Evolutionary conservation across 2,329 filamentous ascomycete genomes (phyloP).

Genomic region (Beauveria bassiana): DNA sequence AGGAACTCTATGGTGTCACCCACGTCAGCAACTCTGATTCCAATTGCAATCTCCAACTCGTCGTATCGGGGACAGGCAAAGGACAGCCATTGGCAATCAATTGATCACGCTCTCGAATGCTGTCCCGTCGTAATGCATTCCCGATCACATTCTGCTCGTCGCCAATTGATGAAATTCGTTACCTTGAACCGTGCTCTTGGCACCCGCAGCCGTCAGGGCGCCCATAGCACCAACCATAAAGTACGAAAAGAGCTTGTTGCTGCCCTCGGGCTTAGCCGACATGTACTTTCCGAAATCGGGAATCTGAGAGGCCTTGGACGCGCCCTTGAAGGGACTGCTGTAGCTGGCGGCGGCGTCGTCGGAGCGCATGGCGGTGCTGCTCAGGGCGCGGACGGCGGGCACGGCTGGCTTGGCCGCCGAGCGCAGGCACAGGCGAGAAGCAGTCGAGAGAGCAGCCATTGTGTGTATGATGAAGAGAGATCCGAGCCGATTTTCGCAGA

Average conservation of each 20-base stretch:
- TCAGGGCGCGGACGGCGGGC: conserved; percentile 45
- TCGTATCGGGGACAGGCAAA: background rate
- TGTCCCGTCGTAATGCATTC: background rate
- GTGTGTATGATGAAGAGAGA: conserved; percentile 13
- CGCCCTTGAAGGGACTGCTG: conserved; percentile 58
- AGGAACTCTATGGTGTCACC: conserved; percentile 68
- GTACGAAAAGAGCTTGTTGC: conserved; percentile 88
- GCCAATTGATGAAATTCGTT: conserved; percentile 31
- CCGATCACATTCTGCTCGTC: background rate
- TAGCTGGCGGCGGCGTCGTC: conserved; percentile 39
- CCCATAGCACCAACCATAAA: conserved; percentile 98
- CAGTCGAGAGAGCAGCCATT: conserved; percentile 63
- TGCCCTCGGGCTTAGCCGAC: conserved; percentile 52
- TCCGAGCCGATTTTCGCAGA: background rate
- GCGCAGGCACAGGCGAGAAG: conserved; percentile 64
- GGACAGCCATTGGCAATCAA: background rate
- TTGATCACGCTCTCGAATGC: background rate
- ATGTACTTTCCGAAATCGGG: conserved; percentile 87
- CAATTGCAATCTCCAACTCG: background rate
- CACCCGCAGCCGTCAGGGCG: conserved; percentile 82
- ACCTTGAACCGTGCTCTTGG: conserved; percentile 98
- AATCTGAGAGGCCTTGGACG: conserved; percentile 57
- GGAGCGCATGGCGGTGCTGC: conserved; percentile 43
- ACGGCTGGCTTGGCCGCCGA: conserved; percentile 35
- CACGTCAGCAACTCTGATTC: conserved; percentile 19